Evolutionary conservation across 129 eudicot species (phyloP), one percentile per base, ranked within the genome.

Genomic region (Ambrosia artemisiifolia): DNA sequence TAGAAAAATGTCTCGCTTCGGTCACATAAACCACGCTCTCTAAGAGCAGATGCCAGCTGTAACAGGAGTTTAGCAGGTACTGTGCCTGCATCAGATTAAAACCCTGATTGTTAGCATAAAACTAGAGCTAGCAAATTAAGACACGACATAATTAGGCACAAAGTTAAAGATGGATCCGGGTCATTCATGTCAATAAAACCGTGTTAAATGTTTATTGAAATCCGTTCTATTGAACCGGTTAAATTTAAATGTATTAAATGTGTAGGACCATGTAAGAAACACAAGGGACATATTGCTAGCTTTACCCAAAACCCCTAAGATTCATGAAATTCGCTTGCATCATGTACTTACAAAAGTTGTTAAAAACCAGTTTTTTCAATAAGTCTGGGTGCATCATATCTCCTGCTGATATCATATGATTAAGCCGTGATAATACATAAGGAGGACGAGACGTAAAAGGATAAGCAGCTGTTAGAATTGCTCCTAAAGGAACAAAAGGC

Each of bases 331-430:
- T 24, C 3, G 24, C 49, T 32, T 32, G 19, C 20, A 67, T 54
- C 40, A 11, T 36, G 14, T 62, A 75, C 95, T 89, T 83, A 95
- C 99, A 95, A 55, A 94, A 94, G 71, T 86, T 94, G 81, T 95
- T 95, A 60, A 95, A 69, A 16, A 95, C 89, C 13, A 90, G 96
- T 78, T 95, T 95, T 74, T 90, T 83, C 46, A 94, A 73, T 65
- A 94, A 53, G 30, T 94, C 92, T 3, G 97, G 97, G 72, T 88
- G 86, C 99, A 94, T 94, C 99, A 94, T 94, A 71, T 86, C 96
- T 83, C 83, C 79, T 35, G 96, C 97, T 4, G 99, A 80, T 82
- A 94, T 90, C 81, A 84, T 74, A 56, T 86, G 87, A 82, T 84
- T 90, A 62, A 90, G 83, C 97, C 96, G 88, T 14, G 99, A 83